Conservation (phyloP, 805 yeast genomes). For the Starmera pachycereana region DNA sequence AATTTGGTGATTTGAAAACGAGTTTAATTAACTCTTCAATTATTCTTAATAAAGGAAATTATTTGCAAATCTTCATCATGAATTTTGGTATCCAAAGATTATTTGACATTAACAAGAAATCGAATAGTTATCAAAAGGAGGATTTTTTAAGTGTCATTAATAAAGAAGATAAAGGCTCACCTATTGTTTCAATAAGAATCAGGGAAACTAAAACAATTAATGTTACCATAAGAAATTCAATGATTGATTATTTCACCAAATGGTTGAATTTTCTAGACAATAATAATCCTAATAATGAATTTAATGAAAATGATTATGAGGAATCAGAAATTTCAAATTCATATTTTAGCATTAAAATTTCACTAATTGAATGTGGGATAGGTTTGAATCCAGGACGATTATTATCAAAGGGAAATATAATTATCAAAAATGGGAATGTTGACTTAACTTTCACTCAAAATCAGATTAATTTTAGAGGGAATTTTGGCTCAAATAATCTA, state of each 20-base stretch:
- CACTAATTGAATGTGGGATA: constrained; percentile 40
- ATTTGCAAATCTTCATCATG: constrained; percentile 11
- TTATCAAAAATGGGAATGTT: constrained; percentile 42
- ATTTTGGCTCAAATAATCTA: constrained; percentile 39
- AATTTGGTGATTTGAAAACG: constrained; percentile 24
- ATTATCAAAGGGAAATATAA: constrained; percentile 39
- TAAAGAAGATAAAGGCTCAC: constrained; percentile 24
- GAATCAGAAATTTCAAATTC: constrained; percentile 3
- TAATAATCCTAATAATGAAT: constrained; percentile 3
- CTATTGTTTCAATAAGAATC: constrained; percentile 30
- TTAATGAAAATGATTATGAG: constrained; percentile 1
- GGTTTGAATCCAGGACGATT: constrained; percentile 58
- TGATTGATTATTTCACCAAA: constrained; percentile 47
- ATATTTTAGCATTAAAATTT: constrained; percentile 11
- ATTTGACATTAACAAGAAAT: background rate
- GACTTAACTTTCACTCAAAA: constrained; percentile 32
- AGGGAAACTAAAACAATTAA: constrained; percentile 26
- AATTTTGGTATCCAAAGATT: constrained; percentile 7
- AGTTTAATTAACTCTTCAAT: constrained; percentile 7
- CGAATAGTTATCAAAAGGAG: constrained; percentile 12
- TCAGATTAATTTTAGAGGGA: constrained; percentile 26
- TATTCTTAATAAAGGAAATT: constrained; percentile 8
- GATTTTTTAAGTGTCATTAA: constrained; percentile 23
- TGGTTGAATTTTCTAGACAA: constrained; percentile 41
- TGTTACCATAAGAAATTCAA: constrained; percentile 35